Evolutionary conservation across 371 early-diverging fungal species (phyloP).

Genomic region (Zychaea mexicana): DNA sequence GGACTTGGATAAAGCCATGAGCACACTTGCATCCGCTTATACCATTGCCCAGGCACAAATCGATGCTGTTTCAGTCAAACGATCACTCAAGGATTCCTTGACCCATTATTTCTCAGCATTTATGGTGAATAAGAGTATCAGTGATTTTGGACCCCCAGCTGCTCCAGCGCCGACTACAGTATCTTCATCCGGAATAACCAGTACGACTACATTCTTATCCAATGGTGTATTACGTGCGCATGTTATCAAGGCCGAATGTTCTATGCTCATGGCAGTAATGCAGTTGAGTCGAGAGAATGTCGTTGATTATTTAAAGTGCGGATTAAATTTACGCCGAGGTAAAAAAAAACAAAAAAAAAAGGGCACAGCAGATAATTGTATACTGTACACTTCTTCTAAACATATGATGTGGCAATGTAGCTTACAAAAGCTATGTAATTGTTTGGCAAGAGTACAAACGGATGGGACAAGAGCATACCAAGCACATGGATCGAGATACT

Average conservation of each 20-base stretch:
- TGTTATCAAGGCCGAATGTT: conserved; percentile 60
- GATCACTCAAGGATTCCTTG: conserved; percentile 39
- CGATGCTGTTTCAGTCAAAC: conserved; percentile 33
- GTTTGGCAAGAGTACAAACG: conserved; percentile 54
- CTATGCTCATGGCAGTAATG: conserved; percentile 57
- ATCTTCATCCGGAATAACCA: conserved; percentile 15
- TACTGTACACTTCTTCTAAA: too few species aligned
- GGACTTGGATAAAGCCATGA: conserved; percentile 38
- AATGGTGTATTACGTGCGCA: conserved; percentile 64
- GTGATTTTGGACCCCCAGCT: conserved; percentile 22
- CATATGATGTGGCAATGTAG: conserved; percentile 20
- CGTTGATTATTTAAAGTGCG: conserved; percentile 63
- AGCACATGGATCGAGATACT: conserved; percentile 46
- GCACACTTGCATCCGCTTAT: conserved; percentile 37
- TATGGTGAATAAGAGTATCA: conserved; percentile 23
- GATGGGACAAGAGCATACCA: conserved; percentile 46
- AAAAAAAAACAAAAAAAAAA: conserved; percentile 8
- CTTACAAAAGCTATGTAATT: conserved; percentile 45
- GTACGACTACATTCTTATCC: conserved; percentile 37
- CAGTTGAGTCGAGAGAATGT: conserved; percentile 58
- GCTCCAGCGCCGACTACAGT: conserved; percentile 16
- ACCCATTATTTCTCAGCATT: conserved; percentile 38
- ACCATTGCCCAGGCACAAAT: conserved; percentile 48
- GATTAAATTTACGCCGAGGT: conserved; percentile 66
- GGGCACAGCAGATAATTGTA: too few species aligned